These are phyloP conservation scores for Boletus tylopilopsis DNA, from an alignment of 768 basidiomycete species.

Conservation along the genomic window DNA sequence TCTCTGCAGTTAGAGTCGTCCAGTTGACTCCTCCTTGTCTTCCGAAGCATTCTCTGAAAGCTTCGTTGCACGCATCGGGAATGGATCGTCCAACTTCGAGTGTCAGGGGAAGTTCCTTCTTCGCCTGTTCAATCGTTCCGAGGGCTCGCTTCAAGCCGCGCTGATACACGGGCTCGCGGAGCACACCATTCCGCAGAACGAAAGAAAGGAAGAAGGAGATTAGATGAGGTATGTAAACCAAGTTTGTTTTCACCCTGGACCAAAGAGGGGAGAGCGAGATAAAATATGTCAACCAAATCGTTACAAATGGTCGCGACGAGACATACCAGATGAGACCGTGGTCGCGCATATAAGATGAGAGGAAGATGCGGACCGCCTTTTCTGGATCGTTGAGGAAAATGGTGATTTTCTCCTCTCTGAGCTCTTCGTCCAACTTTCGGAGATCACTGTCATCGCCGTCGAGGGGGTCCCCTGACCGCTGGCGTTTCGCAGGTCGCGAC, in stretches of 20 bases:
- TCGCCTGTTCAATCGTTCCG: conserved; percentile 38
- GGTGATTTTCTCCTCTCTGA: conserved; percentile 42
- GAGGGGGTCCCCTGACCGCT: conserved; percentile 13
- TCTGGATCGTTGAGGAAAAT: conserved; percentile 65
- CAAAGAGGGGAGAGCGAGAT: too few species aligned
- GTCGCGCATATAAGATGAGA: conserved; percentile 65
- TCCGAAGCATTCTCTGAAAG: conserved; percentile 49
- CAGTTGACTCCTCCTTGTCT: conserved; percentile 40
- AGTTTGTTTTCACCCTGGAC: conserved; percentile 44
- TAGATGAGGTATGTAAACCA: conserved; percentile 50
- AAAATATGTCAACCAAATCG: too few species aligned
- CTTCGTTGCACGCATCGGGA: conserved; percentile 46
- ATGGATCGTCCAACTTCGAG: conserved; percentile 36
- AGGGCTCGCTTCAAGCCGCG: conserved; percentile 45
- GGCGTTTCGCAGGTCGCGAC: conserved; percentile 23
- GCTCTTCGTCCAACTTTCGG: conserved; percentile 29
- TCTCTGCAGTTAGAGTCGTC: conserved; percentile 9
- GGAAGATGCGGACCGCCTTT: conserved; percentile 53
- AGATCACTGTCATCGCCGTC: conserved; percentile 37
- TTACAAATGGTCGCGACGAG: too few species aligned
- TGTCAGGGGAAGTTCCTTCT: conserved; percentile 42
- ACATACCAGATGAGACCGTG: conserved; percentile 69
- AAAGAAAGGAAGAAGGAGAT: conserved; percentile 59
- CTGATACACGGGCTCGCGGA: conserved; percentile 47
- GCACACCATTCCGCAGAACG: conserved; percentile 50